phyloP scores from a whole-genome alignment of 164 flowering plant species.

The Cinnamomum chago region DNA sequence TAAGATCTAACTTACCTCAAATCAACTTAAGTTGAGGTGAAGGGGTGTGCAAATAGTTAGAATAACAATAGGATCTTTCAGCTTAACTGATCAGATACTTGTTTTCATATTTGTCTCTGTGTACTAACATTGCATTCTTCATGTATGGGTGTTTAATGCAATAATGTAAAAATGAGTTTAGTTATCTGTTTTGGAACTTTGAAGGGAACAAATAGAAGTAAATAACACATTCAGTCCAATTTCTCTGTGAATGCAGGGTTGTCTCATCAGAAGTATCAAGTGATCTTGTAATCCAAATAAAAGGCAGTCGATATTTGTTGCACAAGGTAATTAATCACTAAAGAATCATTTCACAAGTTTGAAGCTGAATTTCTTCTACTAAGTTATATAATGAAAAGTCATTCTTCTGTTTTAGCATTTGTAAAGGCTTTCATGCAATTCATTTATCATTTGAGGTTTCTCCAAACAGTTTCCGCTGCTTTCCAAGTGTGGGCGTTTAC shows the following conservation, averaged over 20 bases:
- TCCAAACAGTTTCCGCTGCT: slow-evolving; percentile 79
- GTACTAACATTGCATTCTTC: too few species aligned
- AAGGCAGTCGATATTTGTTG: slow-evolving; percentile 71
- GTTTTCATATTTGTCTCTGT: too few species aligned
- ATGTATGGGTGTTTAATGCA: too few species aligned
- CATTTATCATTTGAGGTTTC: background rate
- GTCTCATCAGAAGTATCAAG: slow-evolving; percentile 83
- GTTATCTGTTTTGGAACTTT: background rate
- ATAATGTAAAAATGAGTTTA: too few species aligned
- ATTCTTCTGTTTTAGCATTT: background rate
- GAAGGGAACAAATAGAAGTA: too few species aligned
- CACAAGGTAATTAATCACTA: slow-evolving; percentile 64
- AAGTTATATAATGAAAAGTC: background rate
- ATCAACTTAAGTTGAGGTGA: too few species aligned
- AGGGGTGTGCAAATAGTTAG: too few species aligned
- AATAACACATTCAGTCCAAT: background rate
- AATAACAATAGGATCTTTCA: too few species aligned
- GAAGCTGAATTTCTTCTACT: background rate
- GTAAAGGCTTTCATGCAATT: background rate
- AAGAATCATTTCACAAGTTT: background rate
- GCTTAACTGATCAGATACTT: too few species aligned
- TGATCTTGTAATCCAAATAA: slow-evolving; percentile 84
- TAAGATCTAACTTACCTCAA: too few species aligned
- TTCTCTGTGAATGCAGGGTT: slow-evolving; percentile 41
- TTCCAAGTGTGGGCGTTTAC: slow-evolving; percentile 73